These are phyloP conservation scores for Prunus kanzakura DNA, from an alignment of 306 rosid genomes.

Conservation along the genomic window DNA sequence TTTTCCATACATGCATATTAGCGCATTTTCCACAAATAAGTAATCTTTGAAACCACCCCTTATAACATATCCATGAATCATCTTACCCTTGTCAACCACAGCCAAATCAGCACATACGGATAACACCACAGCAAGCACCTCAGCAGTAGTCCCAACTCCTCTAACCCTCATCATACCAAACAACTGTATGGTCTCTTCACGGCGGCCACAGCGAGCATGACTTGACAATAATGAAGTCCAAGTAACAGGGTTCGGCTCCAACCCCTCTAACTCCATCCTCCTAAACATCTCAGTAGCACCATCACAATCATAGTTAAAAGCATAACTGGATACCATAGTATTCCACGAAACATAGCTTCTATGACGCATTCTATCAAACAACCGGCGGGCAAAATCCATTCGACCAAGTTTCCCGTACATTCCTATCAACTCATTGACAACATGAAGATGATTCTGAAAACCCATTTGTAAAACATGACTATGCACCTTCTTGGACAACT, in stretches of 20 bases:
- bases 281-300: slow-evolving; percentile 58
- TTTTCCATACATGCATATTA: slow-evolving; percentile 65
- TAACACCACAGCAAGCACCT: slow-evolving; percentile 67
- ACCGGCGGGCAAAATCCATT: slow-evolving; percentile 45
- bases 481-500: slow-evolving; percentile 49
- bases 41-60: slow-evolving; percentile 77
- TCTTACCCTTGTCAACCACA: slow-evolving; percentile 44
- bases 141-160: slow-evolving; percentile 58
- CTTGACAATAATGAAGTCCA: slow-evolving; percentile 89
- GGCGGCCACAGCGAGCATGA: slow-evolving; percentile 59
- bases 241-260: slow-evolving; percentile 61
- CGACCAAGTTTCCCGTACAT: slow-evolving; percentile 62
- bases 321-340: slow-evolving; percentile 60
- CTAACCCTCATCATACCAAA: slow-evolving; percentile 49
- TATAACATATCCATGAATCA: slow-evolving; percentile 58
- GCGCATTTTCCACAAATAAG: slow-evolving; percentile 67
- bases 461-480: slow-evolving; percentile 62
- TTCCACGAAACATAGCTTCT: slow-evolving; percentile 75
- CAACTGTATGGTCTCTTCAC: slow-evolving; percentile 48
- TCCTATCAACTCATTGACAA: slow-evolving; percentile 56
- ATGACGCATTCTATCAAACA: slow-evolving; percentile 59
- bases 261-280: slow-evolving; percentile 61
- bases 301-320: slow-evolving; percentile 54
- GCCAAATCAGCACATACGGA: slow-evolving; percentile 66
- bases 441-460: slow-evolving; percentile 56